Evolutionary conservation across 2,329 filamentous ascomycete genomes (phyloP), one percentile per base, ranked within the genome.

Genomic region (Cordyceps cateniannulata): DNA sequence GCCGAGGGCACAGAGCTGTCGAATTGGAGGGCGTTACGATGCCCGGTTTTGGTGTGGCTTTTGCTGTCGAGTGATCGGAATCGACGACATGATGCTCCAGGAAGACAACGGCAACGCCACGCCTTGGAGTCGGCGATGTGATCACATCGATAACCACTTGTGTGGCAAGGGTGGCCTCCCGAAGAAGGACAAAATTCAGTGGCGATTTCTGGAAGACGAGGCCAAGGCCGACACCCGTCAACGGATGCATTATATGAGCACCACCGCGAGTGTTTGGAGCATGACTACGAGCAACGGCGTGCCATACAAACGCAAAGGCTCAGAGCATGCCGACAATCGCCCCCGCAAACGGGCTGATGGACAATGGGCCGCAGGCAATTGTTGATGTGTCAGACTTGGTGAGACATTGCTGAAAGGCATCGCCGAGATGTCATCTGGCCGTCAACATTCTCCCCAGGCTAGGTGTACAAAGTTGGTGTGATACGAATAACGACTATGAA

Each of bases 11-110:
- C 78, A 81, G 29, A 75, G 71, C 6, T 84, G 83, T 65, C 82
- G 82, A 7, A 82, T 90, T 29, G 88, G 88, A 0, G 78, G 82
- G 16, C 86, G 88, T 62, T 83, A 81, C 32, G 84, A 88, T 65
- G 74, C 76, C 2, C 78, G 81, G 6, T 96, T 91, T 73, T 96
- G 92, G 92, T 96, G 93, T 68, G 92, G 92, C 0, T 96, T 96
- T 70, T 96, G 91, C 70, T 68, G 75, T 18, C 67, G 73, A 20
- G 77, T 85, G 22, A 75, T 91, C 16, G 71, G 76, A 22, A 42
- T 59, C 9, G 56, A 59, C 9, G 56, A 59, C 24, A 79, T 81
- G 4, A 70, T 78, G 1, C 9, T 22, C 20, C 42, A 29, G 27
- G 47, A 40, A 18, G 48, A 63, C 42, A 14, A 60, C 60, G 66